A percentile compares a stretch with the other conserved stretches of the same genome.
These are phyloP conservation scores for Tylopilus sp. DNA, from an alignment of 1,284 basidiomycete species.

Conservation along the genomic window DNA sequence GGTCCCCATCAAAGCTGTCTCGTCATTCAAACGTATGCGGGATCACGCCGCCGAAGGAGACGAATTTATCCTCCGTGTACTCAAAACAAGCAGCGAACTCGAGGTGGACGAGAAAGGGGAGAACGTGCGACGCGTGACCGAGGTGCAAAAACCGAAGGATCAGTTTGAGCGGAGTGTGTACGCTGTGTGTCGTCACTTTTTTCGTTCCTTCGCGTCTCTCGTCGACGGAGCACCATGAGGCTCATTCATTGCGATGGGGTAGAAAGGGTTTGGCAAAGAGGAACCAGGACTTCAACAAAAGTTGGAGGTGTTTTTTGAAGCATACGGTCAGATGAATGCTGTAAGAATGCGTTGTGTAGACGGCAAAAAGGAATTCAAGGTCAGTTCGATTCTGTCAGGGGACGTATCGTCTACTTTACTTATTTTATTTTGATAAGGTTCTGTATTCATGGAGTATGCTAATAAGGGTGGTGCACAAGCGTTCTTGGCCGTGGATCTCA, in stretches of 20 bases:
- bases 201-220: neutral
- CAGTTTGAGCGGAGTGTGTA: constrained; percentile 87
- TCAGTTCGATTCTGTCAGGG: constrained; percentile 38
- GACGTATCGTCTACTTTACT: neutral
- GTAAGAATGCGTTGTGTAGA: constrained; percentile 88
- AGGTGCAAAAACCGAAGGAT: constrained; percentile 78
- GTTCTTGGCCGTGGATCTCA: constrained; percentile 85
- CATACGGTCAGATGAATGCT: constrained; percentile 86
- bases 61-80: constrained; percentile 74
- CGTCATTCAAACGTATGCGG: constrained; percentile 97
- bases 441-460: constrained; percentile 93
- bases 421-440: constrained; percentile 67
- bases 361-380: constrained; percentile 87
- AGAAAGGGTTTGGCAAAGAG: constrained; percentile 95
- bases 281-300: constrained; percentile 76
- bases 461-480: constrained; percentile 77
- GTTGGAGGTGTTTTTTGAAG: constrained; percentile 86
- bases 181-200: constrained; percentile 83
- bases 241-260: constrained; percentile 9
- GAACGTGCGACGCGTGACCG: constrained; percentile 80
- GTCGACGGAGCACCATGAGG: neutral
- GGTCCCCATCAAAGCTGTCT: constrained; percentile 90
- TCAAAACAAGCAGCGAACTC: constrained; percentile 74
- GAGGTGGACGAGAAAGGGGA: constrained; percentile 82
- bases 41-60: constrained; percentile 72